Percentiles rank a stretch among this genome's conserved stretches.
Conservation (phyloP, 805 yeast genomes). For the Yarrowia divulgata region DNA sequence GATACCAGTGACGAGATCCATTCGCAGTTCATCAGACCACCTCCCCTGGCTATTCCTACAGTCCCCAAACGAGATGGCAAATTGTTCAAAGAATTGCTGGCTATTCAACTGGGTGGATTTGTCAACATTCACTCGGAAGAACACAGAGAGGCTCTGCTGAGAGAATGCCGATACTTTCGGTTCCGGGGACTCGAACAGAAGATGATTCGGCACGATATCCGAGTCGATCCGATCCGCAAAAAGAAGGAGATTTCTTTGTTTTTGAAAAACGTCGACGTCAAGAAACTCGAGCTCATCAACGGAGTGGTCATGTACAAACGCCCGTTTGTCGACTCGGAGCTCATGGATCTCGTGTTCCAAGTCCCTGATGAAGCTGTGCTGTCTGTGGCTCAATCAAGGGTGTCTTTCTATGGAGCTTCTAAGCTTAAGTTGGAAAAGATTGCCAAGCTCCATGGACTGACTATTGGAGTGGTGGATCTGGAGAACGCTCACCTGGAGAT, state of each 20-base stretch:
- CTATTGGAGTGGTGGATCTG: slow-evolving; percentile 1
- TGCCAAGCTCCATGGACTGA: slow-evolving; percentile 1
- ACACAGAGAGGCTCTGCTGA: slow-evolving; percentile 64
- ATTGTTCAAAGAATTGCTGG: slow-evolving; percentile 63
- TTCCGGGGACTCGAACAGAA: slow-evolving; percentile 77
- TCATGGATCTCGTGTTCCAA: slow-evolving; percentile 56
- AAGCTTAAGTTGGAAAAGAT: slow-evolving; percentile 15
- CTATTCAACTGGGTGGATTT: slow-evolving; percentile 62
- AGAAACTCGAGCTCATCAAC: slow-evolving; percentile 40
- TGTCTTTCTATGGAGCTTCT: slow-evolving; percentile 7
- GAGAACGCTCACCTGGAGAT: slow-evolving; percentile 19
- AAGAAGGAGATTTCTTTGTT: slow-evolving; percentile 65
- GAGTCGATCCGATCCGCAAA: slow-evolving; percentile 59
- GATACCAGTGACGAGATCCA: slow-evolving; percentile 48
- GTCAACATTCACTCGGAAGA: slow-evolving; percentile 58
- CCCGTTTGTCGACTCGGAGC: slow-evolving; percentile 55
- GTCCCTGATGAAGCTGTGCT: slow-evolving; percentile 39
- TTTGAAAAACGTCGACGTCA: slow-evolving; percentile 55
- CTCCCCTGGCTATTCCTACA: slow-evolving; percentile 70
- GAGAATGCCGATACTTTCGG: slow-evolving; percentile 80
- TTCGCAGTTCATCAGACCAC: slow-evolving; percentile 70
- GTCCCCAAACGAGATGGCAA: slow-evolving; percentile 60
- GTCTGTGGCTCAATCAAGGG: neutral
- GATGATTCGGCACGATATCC: slow-evolving; percentile 60
- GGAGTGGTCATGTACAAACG: slow-evolving; percentile 53